These are phyloP conservation scores for Trichaptum fuscoviolaceum DNA, from an alignment of 768 basidiomycete genomes.

Conservation along the genomic window DNA sequence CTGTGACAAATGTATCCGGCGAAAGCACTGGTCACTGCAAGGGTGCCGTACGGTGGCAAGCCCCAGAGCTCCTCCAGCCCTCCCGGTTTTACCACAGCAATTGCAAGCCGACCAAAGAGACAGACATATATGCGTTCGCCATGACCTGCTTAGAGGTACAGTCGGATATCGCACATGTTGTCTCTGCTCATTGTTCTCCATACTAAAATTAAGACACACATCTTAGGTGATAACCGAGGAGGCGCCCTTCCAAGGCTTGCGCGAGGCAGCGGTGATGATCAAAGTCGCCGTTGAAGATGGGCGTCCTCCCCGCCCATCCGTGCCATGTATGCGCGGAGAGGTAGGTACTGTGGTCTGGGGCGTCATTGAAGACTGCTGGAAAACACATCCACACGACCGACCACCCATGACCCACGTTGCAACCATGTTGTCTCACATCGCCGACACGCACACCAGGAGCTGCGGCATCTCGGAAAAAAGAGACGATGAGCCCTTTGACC, in stretches of 20 bases:
- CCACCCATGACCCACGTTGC: background rate
- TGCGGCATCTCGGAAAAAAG: background rate
- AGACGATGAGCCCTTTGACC: background rate
- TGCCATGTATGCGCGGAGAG: background rate
- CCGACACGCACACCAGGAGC: background rate
- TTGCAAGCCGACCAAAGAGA: constrained; percentile 11
- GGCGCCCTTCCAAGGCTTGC: background rate
- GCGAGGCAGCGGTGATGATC: background rate
- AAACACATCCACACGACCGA: background rate
- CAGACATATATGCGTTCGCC: constrained; percentile 18
- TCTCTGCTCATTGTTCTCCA: background rate
- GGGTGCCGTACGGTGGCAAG: constrained; percentile 5
- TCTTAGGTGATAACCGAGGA: background rate
- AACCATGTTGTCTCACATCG: background rate
- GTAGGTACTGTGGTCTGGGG: background rate
- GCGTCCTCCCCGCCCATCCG: background rate
- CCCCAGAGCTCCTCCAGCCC: background rate
- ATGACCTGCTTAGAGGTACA: constrained; percentile 16
- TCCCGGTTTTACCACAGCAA: constrained; percentile 13
- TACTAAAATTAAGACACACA: background rate
- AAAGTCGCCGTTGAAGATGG: background rate
- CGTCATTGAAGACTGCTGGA: constrained; percentile 5
- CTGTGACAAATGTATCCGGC: constrained; percentile 5
- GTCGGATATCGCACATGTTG: background rate
- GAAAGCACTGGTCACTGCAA: background rate